A percentile compares a stretch with the other conserved stretches of the same genome.
These are phyloP conservation scores for Penicillium sp. DNA, from an alignment of 2,329 filamentous ascomycete genomes.

Conservation along the genomic window DNA sequence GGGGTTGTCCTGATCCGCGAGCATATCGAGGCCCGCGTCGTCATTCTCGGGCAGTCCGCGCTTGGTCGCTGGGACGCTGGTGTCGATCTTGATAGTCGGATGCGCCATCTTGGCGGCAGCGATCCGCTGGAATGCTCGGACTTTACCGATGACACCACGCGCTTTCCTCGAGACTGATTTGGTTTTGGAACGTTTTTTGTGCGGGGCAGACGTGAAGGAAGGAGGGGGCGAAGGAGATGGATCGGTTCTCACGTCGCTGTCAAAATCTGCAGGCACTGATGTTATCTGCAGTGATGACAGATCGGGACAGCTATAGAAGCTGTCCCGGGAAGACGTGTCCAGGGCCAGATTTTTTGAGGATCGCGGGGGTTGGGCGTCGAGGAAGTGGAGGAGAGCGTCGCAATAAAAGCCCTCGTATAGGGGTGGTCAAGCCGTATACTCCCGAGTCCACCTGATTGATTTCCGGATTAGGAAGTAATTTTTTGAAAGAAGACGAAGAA, in stretches of 20 bases:
- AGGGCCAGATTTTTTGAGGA: slow-evolving; percentile 35
- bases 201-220: slow-evolving; percentile 22
- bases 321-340: slow-evolving; percentile 33
- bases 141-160: slow-evolving; percentile 35
- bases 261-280: slow-evolving; percentile 19
- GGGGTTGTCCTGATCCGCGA: slow-evolving; percentile 24
- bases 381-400: slow-evolving; percentile 11
- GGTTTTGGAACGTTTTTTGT: slow-evolving; percentile 27
- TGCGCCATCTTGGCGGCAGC: slow-evolving; percentile 37
- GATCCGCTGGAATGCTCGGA: slow-evolving; percentile 34
- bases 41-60: slow-evolving; percentile 32
- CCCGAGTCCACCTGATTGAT: slow-evolving; percentile 3
- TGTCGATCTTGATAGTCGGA: slow-evolving; percentile 35
- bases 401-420: slow-evolving; percentile 15
- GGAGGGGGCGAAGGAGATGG: slow-evolving; percentile 28
- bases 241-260: slow-evolving; percentile 23
- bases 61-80: slow-evolving; percentile 32
- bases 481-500: background rate
- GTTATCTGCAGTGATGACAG: slow-evolving; percentile 33
- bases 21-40: slow-evolving; percentile 25
- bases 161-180: slow-evolving; percentile 33
- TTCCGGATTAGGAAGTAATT: background rate
- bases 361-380: slow-evolving; percentile 21
- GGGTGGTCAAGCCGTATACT: slow-evolving; percentile 1
- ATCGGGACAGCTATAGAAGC: slow-evolving; percentile 39